Conservation (phyloP, 257 asterid genomes). For the Gynochthodes officinalis region DNA sequence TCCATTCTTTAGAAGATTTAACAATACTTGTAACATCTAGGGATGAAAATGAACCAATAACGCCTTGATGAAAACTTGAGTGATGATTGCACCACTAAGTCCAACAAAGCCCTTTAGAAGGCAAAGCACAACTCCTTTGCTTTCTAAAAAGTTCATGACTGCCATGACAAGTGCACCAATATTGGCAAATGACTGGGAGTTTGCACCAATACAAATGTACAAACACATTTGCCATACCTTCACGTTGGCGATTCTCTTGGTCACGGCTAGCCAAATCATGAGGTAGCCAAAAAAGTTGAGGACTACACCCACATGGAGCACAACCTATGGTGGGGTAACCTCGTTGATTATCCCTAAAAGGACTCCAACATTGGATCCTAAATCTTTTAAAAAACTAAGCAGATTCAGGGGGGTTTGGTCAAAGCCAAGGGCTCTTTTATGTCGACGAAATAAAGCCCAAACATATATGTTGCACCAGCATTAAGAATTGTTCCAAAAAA, state of each 20-base stretch:
- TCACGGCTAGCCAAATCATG: conserved; percentile 80
- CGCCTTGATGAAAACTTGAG: conserved; percentile 34
- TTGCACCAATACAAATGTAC: conserved; percentile 74
- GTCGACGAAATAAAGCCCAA: conserved; percentile 50
- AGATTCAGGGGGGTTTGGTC: conserved; percentile 76
- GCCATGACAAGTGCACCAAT: conserved; percentile 80
- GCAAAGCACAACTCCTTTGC: conserved; percentile 42
- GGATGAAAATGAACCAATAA: neutral
- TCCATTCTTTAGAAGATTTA: neutral
- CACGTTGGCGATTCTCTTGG: conserved; percentile 44
- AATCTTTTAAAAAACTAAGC: conserved; percentile 77
- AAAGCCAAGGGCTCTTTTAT: conserved; percentile 54
- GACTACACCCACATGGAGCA: conserved; percentile 60
- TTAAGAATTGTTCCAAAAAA: conserved; percentile 60
- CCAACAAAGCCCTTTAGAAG: conserved; percentile 44
- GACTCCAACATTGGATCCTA: conserved; percentile 69
- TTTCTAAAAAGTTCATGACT: conserved; percentile 70
- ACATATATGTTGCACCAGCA: conserved; percentile 89
- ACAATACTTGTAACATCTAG: neutral
- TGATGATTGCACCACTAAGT: conserved; percentile 38
- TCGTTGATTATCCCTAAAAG: conserved; percentile 69
- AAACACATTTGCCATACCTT: conserved; percentile 77
- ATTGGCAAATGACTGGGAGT: conserved; percentile 80
- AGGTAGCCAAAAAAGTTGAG: conserved; percentile 78
- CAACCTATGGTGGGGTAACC: conserved; percentile 88